Evolutionary conservation across 148 eudicot species (phyloP).

Genomic region (Vaccinium corymbosum): DNA sequence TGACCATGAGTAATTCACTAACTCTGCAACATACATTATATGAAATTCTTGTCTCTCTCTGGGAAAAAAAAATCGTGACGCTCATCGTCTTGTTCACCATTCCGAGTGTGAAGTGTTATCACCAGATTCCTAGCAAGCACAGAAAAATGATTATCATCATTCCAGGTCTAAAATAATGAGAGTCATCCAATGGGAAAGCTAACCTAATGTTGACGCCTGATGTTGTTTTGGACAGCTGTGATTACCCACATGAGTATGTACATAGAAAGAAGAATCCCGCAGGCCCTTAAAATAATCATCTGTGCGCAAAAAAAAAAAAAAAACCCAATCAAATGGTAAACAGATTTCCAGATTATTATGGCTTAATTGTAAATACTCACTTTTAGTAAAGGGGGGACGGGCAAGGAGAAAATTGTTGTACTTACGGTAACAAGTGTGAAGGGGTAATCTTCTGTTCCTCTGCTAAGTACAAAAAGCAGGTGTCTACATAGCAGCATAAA

Average conservation of each 20-base stretch:
- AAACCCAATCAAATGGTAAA: neutral
- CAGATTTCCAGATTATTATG: neutral
- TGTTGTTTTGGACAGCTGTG: conserved; percentile 38
- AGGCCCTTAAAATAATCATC: conserved; percentile 48
- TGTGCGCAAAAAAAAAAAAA: conserved; percentile 19
- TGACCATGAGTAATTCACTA: neutral
- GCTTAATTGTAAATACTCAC: neutral
- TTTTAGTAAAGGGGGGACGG: neutral
- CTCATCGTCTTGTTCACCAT: neutral
- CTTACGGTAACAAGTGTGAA: conserved; percentile 62
- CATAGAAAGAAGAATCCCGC: conserved; percentile 66
- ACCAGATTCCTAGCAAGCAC: neutral
- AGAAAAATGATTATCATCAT: neutral
- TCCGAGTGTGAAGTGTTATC: neutral
- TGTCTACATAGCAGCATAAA: conserved; percentile 50
- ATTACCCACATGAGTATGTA: conserved; percentile 50
- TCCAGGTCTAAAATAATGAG: neutral
- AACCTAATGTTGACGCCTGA: conserved; percentile 35
- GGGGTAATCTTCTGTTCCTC: conserved; percentile 46
- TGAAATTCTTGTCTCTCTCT: neutral
- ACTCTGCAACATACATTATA: neutral
- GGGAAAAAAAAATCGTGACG: neutral
- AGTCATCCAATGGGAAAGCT: neutral
- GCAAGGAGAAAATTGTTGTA: neutral
- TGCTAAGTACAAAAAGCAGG: conserved; percentile 32